These are phyloP conservation scores for Trypanosoma vivax DNA, from an alignment of 208 protist genomes.

Conservation along the genomic window DNA sequence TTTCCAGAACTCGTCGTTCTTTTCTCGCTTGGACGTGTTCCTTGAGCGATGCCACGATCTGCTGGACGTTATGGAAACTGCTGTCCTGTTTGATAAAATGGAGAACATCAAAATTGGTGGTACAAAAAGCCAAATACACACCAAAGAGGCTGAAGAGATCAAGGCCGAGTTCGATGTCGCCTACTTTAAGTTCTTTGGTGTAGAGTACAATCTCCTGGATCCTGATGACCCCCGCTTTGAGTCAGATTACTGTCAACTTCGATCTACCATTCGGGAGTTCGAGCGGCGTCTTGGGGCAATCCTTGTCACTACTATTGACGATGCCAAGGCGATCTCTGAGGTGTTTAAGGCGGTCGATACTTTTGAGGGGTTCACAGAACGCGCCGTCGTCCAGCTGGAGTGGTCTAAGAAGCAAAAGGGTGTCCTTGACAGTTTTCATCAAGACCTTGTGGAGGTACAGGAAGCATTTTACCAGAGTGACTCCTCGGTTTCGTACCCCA, in stretches of 20 bases:
- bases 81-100: slow-evolving; percentile 94
- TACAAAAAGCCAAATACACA: slow-evolving; percentile 89
- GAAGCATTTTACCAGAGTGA: slow-evolving; percentile 90
- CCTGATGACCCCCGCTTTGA: slow-evolving; percentile 93
- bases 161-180: slow-evolving; percentile 81
- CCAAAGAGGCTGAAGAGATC: slow-evolving; percentile 83
- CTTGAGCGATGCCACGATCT: slow-evolving; percentile 95
- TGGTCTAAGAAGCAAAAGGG: slow-evolving; percentile 90
- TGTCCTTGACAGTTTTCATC: slow-evolving; percentile 74
- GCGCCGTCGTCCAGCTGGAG: slow-evolving; percentile 91
- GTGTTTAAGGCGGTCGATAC: slow-evolving; percentile 95
- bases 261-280: slow-evolving; percentile 76
- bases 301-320: slow-evolving; percentile 91
- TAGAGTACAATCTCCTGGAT: slow-evolving; percentile 93
- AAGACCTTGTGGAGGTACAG: slow-evolving; percentile 86
- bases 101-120: slow-evolving; percentile 95
- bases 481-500: slow-evolving; percentile 68
- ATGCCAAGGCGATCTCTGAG: slow-evolving; percentile 87
- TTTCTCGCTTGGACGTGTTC: slow-evolving; percentile 92
- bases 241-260: slow-evolving; percentile 88
- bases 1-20: slow-evolving; percentile 93
- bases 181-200: slow-evolving; percentile 72
- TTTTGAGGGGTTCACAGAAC: slow-evolving; percentile 94
- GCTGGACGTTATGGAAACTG: slow-evolving; percentile 91
- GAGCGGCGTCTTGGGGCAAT: slow-evolving; percentile 92